Evolutionary conservation across 2,329 filamentous ascomycete species (phyloP).

Genomic region (Diaporthe caulivora): DNA sequence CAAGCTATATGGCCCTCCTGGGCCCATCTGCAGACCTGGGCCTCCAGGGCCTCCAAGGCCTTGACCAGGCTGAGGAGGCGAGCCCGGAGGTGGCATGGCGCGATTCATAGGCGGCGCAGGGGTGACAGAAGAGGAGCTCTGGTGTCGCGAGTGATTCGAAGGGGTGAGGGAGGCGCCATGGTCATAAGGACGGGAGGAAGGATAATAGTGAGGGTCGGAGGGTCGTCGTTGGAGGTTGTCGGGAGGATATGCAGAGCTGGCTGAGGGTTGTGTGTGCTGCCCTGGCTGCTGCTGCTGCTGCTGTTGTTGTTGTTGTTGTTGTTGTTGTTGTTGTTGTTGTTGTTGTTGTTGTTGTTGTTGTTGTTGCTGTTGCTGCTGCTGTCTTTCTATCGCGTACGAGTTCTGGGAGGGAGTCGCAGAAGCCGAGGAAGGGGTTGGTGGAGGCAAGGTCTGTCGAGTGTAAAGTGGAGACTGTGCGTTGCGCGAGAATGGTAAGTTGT

Average conservation of each 20-base stretch:
- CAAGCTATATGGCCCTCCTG: conserved; percentile 54
- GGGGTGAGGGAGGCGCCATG: conserved; percentile 46
- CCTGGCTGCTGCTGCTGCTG: conserved; percentile 29
- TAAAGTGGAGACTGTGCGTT: conserved; percentile 50
- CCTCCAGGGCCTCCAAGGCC: conserved; percentile 44
- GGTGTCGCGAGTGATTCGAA: conserved; percentile 56
- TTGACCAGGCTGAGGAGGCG: conserved; percentile 55
- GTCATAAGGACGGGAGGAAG: conserved; percentile 52
- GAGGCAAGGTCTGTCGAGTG: conserved; percentile 47
- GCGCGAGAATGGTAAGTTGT: conserved; percentile 50
- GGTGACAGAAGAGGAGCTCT: conserved; percentile 59
- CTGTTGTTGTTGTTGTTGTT: too few relatives aligned
- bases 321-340: too few relatives aligned
- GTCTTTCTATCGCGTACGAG: conserved; percentile 36
- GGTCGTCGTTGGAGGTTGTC: conserved; percentile 52
- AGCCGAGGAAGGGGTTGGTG: conserved; percentile 39
- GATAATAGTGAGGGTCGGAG: conserved; percentile 58
- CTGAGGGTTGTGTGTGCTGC: conserved; percentile 39
- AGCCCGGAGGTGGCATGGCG: conserved; percentile 61
- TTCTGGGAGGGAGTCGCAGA: conserved; percentile 39
- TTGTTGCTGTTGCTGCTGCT: conserved; percentile 40
- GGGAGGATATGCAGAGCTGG: conserved; percentile 45
- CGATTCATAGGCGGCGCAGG: conserved; percentile 53
- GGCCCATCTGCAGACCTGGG: conserved; percentile 44
- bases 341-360: too few relatives aligned